Percentiles rank a stretch among this genome's conserved stretches.
These are phyloP conservation scores for Diaporthe caulivora DNA, from an alignment of 2,329 filamentous ascomycete genomes.

Conservation along the genomic window DNA sequence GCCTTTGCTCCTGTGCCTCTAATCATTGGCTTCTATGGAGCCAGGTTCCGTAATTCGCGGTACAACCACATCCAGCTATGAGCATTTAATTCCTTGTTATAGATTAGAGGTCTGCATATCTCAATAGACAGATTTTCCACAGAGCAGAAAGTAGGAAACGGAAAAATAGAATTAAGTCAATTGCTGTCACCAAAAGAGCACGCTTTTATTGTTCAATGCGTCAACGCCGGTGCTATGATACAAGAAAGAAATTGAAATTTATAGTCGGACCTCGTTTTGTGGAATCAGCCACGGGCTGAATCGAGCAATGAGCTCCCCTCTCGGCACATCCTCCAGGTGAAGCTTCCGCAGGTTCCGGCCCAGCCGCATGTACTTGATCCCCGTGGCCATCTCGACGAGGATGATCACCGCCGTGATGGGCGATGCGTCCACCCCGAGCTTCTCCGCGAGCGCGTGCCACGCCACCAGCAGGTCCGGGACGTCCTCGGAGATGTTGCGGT, in stretches of 20 bases:
- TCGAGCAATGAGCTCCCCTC: background rate
- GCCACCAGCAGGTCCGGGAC: conserved; percentile 42
- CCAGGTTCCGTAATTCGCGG: background rate
- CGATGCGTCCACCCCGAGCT: conserved; percentile 42
- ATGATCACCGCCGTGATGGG: conserved; percentile 42
- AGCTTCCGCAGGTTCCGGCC: conserved; percentile 39
- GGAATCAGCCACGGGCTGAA: conserved; percentile 20
- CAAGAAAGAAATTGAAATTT: no score
- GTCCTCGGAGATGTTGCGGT: conserved; percentile 44
- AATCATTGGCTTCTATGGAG: conserved; percentile 23
- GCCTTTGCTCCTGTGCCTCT: conserved; percentile 42
- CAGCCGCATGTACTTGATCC: conserved; percentile 36
- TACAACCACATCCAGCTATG: background rate
- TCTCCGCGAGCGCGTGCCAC: conserved; percentile 42
- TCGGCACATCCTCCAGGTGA: background rate
- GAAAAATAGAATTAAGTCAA: background rate
- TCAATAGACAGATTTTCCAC: background rate
- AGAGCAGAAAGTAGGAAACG: no score
- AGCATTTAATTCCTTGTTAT: background rate
- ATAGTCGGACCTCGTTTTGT: conserved; percentile 8
- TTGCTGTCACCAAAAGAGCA: background rate
- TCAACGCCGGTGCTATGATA: background rate
- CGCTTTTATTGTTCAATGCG: background rate
- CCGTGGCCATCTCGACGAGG: conserved; percentile 42
- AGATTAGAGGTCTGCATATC: no score